Evolutionary conservation across 2,329 filamentous ascomycete species (phyloP).

Genomic region (Chalara sp.): DNA sequence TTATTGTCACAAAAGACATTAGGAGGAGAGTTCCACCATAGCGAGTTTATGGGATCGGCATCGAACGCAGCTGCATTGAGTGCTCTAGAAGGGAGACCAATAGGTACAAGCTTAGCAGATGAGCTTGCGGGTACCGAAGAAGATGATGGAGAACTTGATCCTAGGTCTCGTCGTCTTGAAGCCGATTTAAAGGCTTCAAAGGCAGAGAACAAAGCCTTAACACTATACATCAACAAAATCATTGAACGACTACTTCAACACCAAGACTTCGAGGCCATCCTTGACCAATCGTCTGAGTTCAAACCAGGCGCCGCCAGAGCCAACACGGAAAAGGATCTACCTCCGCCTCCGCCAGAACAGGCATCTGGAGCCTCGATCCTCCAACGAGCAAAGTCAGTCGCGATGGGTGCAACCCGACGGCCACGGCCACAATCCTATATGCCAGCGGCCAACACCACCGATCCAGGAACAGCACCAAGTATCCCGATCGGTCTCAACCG

Average conservation of each 20-base stretch:
- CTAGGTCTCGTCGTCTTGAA: constrained; percentile 63
- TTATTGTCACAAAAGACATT: constrained; percentile 91
- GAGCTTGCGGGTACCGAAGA: constrained; percentile 65
- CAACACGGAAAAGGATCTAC: constrained; percentile 76
- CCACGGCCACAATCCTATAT: constrained; percentile 52
- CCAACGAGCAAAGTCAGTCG: constrained; percentile 56
- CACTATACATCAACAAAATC: constrained; percentile 98
- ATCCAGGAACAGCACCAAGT: constrained; percentile 68
- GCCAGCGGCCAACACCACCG: constrained; percentile 41
- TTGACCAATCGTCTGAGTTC: constrained; percentile 69
- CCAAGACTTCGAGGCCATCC: constrained; percentile 89
- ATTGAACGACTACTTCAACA: constrained; percentile 92
- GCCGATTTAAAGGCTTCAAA: constrained; percentile 71
- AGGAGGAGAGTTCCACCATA: constrained; percentile 84
- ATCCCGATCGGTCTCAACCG: constrained; percentile 61
- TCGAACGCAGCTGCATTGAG: constrained; percentile 54
- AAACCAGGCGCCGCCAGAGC: constrained; percentile 31
- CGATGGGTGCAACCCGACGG: constrained; percentile 37
- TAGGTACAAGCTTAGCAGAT: constrained; percentile 68
- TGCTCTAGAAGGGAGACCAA: constrained; percentile 51
- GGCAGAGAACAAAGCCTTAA: constrained; percentile 95
- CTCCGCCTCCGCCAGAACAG: constrained; percentile 55
- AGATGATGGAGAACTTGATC: constrained; percentile 54
- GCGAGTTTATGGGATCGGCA: constrained; percentile 64
- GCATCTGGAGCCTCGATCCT: constrained; percentile 42